Evolutionary conservation across 2,329 filamentous ascomycete genomes (phyloP), one percentile per base, ranked within the genome.

Genomic region (Pochonia chlamydosporia): DNA sequence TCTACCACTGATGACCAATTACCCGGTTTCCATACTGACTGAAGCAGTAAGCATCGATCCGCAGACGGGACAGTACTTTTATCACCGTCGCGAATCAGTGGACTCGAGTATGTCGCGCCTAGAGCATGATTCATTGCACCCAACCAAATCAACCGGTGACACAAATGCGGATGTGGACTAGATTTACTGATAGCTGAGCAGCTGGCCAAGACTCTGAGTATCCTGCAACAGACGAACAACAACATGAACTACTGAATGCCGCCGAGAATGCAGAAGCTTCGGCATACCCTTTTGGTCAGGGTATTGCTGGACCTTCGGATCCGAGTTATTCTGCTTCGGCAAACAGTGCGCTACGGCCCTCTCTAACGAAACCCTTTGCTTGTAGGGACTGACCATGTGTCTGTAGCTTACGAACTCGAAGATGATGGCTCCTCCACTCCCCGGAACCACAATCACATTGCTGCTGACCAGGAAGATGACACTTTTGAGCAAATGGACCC

Each of bases 401-500:
- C 26, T 16, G 26, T 24, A 46, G 51, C 26, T 2, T 51, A 47
- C 36, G 48, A 46, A 5, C 40, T 28, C 39, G 42, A 50, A 8
- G 44, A 50, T 24, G 45, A 44, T 6, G 50, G 47, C 4, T 46
- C 24, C 24, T 4, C n/a, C 5, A 43, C 24, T 6, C 33, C 43
- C 11, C 23, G 26, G 11, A 30, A 24, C 18, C n/a, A 23, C 16
- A 30, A 24, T 21, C n/a, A 23, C 16, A 33, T 40, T 11, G 42
- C 35, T 16, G 41, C 36, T 9, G 46, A 40, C 4, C 23, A 43
- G 28, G 47, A 44, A 11, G 30, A 33, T 8, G n/a, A 33, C 45
- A 36, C 35, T 43, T 46, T n/a, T 14, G 60, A 63, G 23, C 54
- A 57, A 3, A 49, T 71, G 10, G 67, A 71, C 50, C 63, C 64